phyloP scores from a whole-genome alignment of 2,329 filamentous ascomycete species.

The Beauveria pseudobassiana region DNA sequence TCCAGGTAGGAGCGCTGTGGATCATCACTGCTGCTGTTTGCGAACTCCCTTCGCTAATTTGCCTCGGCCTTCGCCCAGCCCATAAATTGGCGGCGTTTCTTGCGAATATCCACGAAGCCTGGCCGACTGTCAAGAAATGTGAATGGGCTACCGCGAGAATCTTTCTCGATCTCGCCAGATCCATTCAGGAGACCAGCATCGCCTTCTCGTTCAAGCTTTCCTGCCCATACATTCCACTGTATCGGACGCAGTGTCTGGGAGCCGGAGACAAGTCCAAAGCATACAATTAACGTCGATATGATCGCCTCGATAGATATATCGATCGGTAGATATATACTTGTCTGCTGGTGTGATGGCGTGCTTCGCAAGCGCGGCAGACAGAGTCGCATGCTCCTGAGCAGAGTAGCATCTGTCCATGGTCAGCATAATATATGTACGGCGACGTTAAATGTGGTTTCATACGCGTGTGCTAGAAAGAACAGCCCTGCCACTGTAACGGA shows the following conservation, averaged over 20 bases:
- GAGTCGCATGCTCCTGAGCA: slow-evolving; percentile 79
- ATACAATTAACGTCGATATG: slow-evolving; percentile 70
- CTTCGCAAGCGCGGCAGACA: slow-evolving; percentile 51
- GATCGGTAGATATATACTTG: slow-evolving; percentile 55
- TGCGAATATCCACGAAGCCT: slow-evolving; percentile 83
- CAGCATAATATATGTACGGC: background rate
- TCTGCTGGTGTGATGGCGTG: slow-evolving; percentile 34
- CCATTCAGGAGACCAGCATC: slow-evolving; percentile 47
- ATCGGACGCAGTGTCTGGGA: slow-evolving; percentile 78
- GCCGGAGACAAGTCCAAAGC: slow-evolving; percentile 70
- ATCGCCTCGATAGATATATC: slow-evolving; percentile 88
- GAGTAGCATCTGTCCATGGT: slow-evolving; percentile 72
- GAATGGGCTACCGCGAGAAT: slow-evolving; percentile 73
- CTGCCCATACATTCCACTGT: slow-evolving; percentile 73
- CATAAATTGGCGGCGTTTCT: slow-evolving; percentile 69
- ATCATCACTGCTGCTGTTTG: background rate
- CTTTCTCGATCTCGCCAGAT: slow-evolving; percentile 60
- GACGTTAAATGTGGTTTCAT: slow-evolving; percentile 29
- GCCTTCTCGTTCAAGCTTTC: slow-evolving; percentile 74
- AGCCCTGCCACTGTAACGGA: slow-evolving; percentile 67
- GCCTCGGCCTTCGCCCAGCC: slow-evolving; percentile 53
- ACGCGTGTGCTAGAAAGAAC: slow-evolving; percentile 81
- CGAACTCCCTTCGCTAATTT: slow-evolving; percentile 16
- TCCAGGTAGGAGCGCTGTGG: background rate
- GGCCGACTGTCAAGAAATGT: slow-evolving; percentile 68